Base-by-base conservation (phyloP, 2,329 filamentous ascomycete species). In the Emergomyces orientalis region DNA sequence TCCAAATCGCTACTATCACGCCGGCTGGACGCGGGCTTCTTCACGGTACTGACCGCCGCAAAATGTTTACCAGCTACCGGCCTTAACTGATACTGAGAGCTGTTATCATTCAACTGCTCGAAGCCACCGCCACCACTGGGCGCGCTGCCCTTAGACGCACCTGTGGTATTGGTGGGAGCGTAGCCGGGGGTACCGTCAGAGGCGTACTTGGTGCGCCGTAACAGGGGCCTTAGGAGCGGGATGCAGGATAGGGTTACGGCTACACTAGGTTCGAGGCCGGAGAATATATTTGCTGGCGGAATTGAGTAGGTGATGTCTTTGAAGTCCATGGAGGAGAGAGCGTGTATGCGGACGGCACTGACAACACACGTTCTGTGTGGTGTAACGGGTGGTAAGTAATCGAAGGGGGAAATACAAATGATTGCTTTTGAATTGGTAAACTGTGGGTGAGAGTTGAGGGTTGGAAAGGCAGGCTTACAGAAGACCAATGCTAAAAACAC, bases 181-280 rank as follows among this genome's bases (percentile, higher is more conserved):
- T 63, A 22, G 62, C 61, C 59, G 41, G 68, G 67, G 4, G 67
- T 71, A 6, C 62, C 62, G 1, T 67, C 65, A 1, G 68, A 61
- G 1, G 64, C 64, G 47, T 70, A 69, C 8, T 30, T 55, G 66
- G 34, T 64, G 70, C 32, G 65, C 62, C 72, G 3, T 25, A 79
- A 68, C 8, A 80, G 69, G 6, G 77, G 76, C 0, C 76, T 73
- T 39, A 79, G 69, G 19, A 77, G 70, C 0, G 77, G 76, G 25
- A 79, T 69, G 61, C 75, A 79, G n/a, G 75, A 73, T 14, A 76
- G 66, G 8, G 72, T 72, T 13, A 79, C 71, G 43, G 71, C 76
- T 34, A 79, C 68, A 56, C 68, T 74, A 22, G 75, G 76, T 65
- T 79, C 77, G 22, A 77, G 64, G 11, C 70, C 71, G 19, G 70